phyloP scores from a whole-genome alignment of 768 basidiomycete genomes.

The Kwoniella sp. region DNA sequence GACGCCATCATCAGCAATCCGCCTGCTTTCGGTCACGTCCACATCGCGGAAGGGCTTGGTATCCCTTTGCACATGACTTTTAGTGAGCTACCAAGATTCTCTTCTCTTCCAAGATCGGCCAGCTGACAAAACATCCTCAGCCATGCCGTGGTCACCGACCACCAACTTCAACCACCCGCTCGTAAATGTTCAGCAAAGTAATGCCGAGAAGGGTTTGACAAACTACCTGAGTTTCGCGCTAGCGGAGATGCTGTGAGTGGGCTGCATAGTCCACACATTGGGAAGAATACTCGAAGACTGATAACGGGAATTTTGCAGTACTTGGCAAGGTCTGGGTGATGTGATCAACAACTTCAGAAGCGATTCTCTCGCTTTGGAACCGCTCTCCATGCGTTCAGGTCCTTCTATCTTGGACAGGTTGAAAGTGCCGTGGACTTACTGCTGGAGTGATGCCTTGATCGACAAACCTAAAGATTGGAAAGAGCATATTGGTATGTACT shows the following conservation, averaged over 20 bases:
- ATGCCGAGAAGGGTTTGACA: conserved; percentile 63
- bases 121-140: conserved; percentile 52
- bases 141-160: conserved; percentile 71
- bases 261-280: not conserved
- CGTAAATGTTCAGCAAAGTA: conserved; percentile 64
- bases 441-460: conserved; percentile 66
- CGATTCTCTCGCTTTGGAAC: conserved; percentile 60
- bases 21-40: conserved; percentile 68
- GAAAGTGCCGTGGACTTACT: conserved; percentile 68
- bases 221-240: conserved; percentile 66
- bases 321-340: conserved; percentile 62
- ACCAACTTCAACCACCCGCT: conserved; percentile 67
- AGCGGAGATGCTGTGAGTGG: conserved; percentile 63
- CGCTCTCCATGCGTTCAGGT: conserved; percentile 62
- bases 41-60: conserved; percentile 68
- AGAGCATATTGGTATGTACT: conserved; percentile 62
- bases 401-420: conserved; percentile 63
- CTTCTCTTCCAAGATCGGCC: too few species aligned
- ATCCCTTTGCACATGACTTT: conserved; percentile 65
- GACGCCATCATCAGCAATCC: conserved; percentile 72
- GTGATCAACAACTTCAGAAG: conserved; percentile 66
- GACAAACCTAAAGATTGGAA: conserved; percentile 69
- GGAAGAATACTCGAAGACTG: not conserved
- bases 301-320: conserved; percentile 8
- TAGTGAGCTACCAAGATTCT: conserved; percentile 51